A percentile compares a stretch with the other conserved stretches of the same genome.
Evolutionary conservation across 73 alveolate species (phyloP).

Genomic region (Paramecium primaurelia): DNA sequence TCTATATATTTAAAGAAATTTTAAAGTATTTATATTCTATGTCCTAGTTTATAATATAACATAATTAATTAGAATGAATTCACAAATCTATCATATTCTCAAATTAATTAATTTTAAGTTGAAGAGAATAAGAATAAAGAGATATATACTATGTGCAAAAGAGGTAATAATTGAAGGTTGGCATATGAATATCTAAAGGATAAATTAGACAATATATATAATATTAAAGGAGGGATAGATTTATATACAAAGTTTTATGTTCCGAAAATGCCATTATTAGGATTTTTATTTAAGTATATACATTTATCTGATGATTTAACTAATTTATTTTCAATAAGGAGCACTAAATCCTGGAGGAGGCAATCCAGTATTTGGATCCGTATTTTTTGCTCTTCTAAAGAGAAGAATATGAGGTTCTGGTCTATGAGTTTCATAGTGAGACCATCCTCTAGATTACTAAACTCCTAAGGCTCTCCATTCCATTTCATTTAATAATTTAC

Average conservation of each 20-base stretch:
- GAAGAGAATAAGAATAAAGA: conserved; percentile 16
- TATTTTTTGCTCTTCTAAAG: conserved; percentile 95
- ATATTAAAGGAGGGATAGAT: conserved; percentile 56
- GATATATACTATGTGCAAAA: conserved; percentile 73
- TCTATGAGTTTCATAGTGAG: conserved; percentile 86
- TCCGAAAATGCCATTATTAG: conserved; percentile 46
- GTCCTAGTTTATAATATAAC: conserved; percentile 68
- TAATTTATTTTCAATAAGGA: conserved; percentile 47
- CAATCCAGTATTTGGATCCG: conserved; percentile 95
- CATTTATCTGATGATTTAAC: neutral
- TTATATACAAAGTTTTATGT: conserved; percentile 45
- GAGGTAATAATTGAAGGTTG: conserved; percentile 71
- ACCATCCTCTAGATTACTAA: conserved; percentile 92
- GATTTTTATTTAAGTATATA: neutral
- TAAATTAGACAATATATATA: neutral
- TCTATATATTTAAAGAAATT: conserved; percentile 36
- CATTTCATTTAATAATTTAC: conserved; percentile 80
- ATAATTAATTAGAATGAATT: conserved; percentile 71
- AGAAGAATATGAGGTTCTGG: conserved; percentile 95
- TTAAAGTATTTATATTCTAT: conserved; percentile 63
- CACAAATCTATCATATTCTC: conserved; percentile 58
- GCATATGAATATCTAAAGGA: conserved; percentile 60
- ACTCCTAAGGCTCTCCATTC: conserved; percentile 95
- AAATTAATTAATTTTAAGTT: conserved; percentile 42
- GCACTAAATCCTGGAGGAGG: conserved; percentile 70